phyloP scores from a whole-genome alignment of 1,139 yeast species.

The Spencermartinsiella ligniputridi region DNA sequence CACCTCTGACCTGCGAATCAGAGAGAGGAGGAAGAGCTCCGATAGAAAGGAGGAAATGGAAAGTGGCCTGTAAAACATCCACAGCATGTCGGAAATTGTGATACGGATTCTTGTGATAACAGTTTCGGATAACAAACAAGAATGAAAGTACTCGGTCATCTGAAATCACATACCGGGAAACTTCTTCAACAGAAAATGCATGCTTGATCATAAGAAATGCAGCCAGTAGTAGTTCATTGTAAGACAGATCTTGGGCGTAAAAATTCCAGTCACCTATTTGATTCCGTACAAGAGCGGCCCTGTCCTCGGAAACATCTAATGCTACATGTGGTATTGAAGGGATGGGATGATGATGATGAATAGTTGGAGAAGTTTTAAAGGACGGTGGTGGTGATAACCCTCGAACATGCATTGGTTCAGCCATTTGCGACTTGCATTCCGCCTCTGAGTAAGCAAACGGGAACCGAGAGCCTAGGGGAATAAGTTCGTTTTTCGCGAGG shows the following conservation, averaged over 20 bases:
- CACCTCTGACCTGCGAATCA: background rate
- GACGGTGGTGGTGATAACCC: background rate
- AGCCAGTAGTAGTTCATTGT: constrained; percentile 64
- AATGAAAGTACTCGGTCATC: constrained; percentile 52
- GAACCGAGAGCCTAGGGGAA: background rate
- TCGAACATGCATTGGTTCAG: background rate
- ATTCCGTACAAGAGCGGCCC: background rate
- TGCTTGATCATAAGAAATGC: constrained; percentile 53
- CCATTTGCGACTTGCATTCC: constrained; percentile 2
- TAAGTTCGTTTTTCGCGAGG: constrained; percentile 1
- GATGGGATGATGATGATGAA: background rate
- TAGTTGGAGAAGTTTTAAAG: background rate
- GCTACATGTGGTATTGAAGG: background rate
- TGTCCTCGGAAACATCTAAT: background rate
- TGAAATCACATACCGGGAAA: constrained; percentile 31
- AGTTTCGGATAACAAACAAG: constrained; percentile 61
- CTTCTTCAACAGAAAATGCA: constrained; percentile 37
- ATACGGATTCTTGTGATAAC: constrained; percentile 81
- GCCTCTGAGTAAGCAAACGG: constrained; percentile 4
- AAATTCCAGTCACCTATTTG: constrained; percentile 39
- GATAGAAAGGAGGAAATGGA: constrained; percentile 53
- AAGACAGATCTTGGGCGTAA: constrained; percentile 63
- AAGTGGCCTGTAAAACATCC: constrained; percentile 90
- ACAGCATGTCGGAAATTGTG: constrained; percentile 95
- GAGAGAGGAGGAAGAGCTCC: constrained; percentile 37